phyloP scores from a whole-genome alignment of 2,329 filamentous ascomycete species.

The Fusarium musae region DNA sequence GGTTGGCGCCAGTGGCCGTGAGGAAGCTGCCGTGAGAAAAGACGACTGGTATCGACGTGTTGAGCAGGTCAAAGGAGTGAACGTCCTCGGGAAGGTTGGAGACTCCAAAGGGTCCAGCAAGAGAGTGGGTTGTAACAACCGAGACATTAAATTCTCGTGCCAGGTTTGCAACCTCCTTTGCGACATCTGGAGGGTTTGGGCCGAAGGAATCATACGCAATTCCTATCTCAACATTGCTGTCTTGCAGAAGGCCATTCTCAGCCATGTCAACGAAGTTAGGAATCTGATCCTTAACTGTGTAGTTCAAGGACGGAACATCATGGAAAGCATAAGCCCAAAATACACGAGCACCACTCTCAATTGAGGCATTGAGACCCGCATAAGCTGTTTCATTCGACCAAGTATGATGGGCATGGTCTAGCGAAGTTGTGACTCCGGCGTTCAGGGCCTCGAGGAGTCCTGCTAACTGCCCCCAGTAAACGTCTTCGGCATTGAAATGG shows the following conservation, averaged over 20 bases:
- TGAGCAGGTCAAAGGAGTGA: constrained; percentile 52
- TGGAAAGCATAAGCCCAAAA: constrained; percentile 59
- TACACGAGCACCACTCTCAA: constrained; percentile 61
- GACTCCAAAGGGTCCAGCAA: constrained; percentile 53
- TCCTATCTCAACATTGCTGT: constrained; percentile 51
- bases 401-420: constrained; percentile 64
- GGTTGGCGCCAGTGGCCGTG: constrained; percentile 50
- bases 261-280: constrained; percentile 54
- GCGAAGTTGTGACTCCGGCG: constrained; percentile 62
- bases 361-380: constrained; percentile 58
- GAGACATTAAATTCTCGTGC: constrained; percentile 54
- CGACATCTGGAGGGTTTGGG: constrained; percentile 42
- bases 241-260: constrained; percentile 36
- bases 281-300: constrained; percentile 51
- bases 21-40: constrained; percentile 63
- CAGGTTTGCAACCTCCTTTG: constrained; percentile 48
- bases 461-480: constrained; percentile 58
- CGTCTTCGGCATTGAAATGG: constrained; percentile 55
- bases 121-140: constrained; percentile 58
- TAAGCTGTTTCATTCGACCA: constrained; percentile 55
- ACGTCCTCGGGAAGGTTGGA: constrained; percentile 55
- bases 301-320: constrained; percentile 44
- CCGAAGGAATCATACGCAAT: constrained; percentile 56
- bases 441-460: constrained; percentile 63
- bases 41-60: constrained; percentile 59